phyloP scores from a whole-genome alignment of 2,329 filamentous ascomycete species.

The Furcasterigmium furcatum region DNA sequence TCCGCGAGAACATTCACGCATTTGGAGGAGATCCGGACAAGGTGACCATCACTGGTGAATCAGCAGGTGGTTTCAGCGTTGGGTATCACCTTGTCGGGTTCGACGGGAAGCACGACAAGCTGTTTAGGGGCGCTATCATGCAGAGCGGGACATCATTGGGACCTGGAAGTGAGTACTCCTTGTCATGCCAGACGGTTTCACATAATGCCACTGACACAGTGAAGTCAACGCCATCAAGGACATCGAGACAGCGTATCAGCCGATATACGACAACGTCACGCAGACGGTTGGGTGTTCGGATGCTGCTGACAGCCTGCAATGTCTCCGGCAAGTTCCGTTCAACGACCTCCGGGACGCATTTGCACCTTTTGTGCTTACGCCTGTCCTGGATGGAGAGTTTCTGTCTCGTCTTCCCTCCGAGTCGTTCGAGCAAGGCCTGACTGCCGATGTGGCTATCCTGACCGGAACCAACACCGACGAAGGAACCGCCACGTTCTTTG shows the following conservation, averaged over 20 bases:
- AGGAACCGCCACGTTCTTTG: too few species aligned
- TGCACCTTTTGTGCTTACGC: too few species aligned
- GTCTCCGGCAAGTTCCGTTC: too few species aligned
- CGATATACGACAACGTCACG: background rate
- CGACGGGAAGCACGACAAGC: background rate
- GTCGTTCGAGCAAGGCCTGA: too few species aligned
- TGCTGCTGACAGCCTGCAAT: too few species aligned
- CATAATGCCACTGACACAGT: background rate
- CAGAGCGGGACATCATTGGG: background rate
- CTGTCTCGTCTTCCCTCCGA: too few species aligned
- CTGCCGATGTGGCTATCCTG: too few species aligned
- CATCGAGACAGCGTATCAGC: background rate
- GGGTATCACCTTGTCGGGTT: background rate
- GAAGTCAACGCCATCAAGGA: background rate
- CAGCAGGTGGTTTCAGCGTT: constrained; percentile 36
- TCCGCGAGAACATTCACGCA: constrained; percentile 54
- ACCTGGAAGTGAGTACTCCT: background rate
- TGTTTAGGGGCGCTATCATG: background rate
- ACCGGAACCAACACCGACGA: too few species aligned
- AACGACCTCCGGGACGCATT: too few species aligned
- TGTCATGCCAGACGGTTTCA: background rate
- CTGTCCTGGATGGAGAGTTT: too few species aligned
- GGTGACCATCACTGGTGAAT: constrained; percentile 60
- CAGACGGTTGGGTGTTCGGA: background rate
- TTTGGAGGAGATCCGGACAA: constrained; percentile 62